Conservation (phyloP, 2,329 filamentous ascomycete species). For the Capronia americana region DNA sequence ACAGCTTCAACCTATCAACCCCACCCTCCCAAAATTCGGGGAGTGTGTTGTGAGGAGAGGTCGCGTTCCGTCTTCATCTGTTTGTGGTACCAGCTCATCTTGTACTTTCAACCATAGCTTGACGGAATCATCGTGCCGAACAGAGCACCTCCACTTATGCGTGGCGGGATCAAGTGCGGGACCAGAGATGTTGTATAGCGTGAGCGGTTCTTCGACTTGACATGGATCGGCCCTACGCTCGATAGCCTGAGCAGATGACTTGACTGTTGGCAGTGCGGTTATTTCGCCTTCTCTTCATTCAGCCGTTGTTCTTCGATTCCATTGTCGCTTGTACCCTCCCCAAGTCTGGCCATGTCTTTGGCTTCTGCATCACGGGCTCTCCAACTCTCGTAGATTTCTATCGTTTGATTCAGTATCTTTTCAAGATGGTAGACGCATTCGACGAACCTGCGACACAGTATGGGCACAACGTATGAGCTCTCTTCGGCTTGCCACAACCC, state of each 20-base stretch:
- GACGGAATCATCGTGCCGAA: not conserved
- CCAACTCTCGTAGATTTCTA: slow-evolving; percentile 36
- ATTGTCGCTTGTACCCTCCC: not conserved
- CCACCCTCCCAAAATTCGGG: not conserved
- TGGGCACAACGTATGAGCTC: slow-evolving; percentile 85
- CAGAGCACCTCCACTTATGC: not conserved
- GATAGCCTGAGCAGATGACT: not conserved
- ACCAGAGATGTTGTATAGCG: not conserved
- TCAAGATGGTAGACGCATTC: not conserved
- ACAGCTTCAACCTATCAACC: not conserved
- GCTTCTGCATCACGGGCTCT: slow-evolving; percentile 25
- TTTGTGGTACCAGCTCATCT: not conserved
- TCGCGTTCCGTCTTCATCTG: not conserved
- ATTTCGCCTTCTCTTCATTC: slow-evolving; percentile 2
- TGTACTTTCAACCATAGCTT: not conserved
- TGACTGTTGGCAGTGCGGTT: not conserved
- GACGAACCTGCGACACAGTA: slow-evolving; percentile 79
- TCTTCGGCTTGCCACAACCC: slow-evolving; percentile 84
- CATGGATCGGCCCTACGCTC: not conserved
- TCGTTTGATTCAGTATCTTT: not conserved
- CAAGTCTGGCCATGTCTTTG: slow-evolving; percentile 17
- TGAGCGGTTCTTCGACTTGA: not conserved
- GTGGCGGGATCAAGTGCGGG: not conserved
- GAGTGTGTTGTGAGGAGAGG: not conserved
- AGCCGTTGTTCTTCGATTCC: not conserved